Evolutionary conservation across 2,329 filamentous ascomycete genomes (phyloP), one percentile per base, ranked within the genome.

Genomic region (Hortaea sp.): DNA sequence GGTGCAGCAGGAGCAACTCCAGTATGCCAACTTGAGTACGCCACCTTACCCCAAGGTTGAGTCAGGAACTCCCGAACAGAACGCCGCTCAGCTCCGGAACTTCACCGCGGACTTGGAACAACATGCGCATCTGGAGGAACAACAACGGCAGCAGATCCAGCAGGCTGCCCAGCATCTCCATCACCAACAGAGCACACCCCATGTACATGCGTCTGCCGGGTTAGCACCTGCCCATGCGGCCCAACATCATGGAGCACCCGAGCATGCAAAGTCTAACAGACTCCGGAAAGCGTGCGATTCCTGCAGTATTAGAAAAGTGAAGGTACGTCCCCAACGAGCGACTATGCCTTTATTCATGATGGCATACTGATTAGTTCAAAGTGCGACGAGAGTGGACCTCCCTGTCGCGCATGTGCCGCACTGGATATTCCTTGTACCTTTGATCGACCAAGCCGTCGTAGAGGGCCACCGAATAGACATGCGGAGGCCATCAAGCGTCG

Each of bases 381-480:
- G 76, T 84, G 81, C 65, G 80, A 83, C 59, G 77, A 81, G 56
- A 71, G 72, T 37, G 79, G 79, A n/a, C 78, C 78, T 29, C 80
- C 81, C 41, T 84, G 81, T 66, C 70, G 75, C 59, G 79, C 79
- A 41, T 84, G 81, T 63, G 71, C 76, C 38, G 74, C 75, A 44
- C 69, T 84, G 52, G 78, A 82, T 51, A 82, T 84, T 42, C 78
- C 78, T 28, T 84, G 81, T 61, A 84, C 80, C 47, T 83, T 81
- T 60, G 72, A 81, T 41, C 70, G 80, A 51, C 79, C 79, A 28
- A 81, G 76, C 58, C 71, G 77, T 47, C 72, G 81, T 49, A 71
- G 81, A 57, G 81, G 81, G 5, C 81, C 81, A 32, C 79, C 80
- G 30, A 84, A 84, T 56, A 69, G 75, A 52, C 79, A 82, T 66